Evolutionary conservation across 805 yeast genomes (phyloP).

Genomic region (Naumovozyma castellii): DNA sequence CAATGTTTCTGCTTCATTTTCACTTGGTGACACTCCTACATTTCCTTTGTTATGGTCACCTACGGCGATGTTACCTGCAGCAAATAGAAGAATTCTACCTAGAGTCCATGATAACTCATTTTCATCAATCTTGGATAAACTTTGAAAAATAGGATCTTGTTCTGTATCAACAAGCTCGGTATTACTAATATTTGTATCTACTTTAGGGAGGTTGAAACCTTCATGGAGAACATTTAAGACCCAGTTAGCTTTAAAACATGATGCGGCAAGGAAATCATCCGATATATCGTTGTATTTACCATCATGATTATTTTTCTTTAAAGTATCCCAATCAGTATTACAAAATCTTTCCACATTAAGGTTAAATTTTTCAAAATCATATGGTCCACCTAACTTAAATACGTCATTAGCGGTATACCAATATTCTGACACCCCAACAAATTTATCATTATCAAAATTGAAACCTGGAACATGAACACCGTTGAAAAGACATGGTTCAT

Average conservation of each 20-base stretch:
- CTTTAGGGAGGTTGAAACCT: conserved; percentile 80
- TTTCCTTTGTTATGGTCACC: conserved; percentile 5
- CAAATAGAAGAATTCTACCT: conserved; percentile 77
- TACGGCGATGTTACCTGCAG: conserved; percentile 51
- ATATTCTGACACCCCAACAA: conserved; percentile 91
- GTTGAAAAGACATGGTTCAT: conserved; percentile 84
- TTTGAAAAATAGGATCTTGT: conserved; percentile 59
- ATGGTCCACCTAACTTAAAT: conserved; percentile 80
- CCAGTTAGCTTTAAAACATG: conserved; percentile 96
- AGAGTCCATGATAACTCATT: conserved; percentile 91
- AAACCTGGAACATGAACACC: conserved; percentile 91
- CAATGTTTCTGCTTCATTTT: conserved; percentile 7
- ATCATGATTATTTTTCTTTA: conserved; percentile 38
- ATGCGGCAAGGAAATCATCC: conserved; percentile 50
- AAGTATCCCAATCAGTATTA: conserved; percentile 59
- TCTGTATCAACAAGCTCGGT: conserved; percentile 15
- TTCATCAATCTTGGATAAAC: conserved; percentile 72
- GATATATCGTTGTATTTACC: conserved; percentile 53
- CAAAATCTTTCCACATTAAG: conserved; percentile 63
- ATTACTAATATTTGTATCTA: conserved; percentile 40
- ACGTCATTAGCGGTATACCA: conserved; percentile 96
- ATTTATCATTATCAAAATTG: conserved; percentile 68
- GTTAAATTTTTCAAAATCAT: conserved; percentile 64
- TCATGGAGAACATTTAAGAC: conserved; percentile 81
- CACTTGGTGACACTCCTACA: conserved; percentile 27